These are phyloP conservation scores for Myxozyma melibiosi DNA, from an alignment of 805 yeast species.

Conservation along the genomic window DNA sequence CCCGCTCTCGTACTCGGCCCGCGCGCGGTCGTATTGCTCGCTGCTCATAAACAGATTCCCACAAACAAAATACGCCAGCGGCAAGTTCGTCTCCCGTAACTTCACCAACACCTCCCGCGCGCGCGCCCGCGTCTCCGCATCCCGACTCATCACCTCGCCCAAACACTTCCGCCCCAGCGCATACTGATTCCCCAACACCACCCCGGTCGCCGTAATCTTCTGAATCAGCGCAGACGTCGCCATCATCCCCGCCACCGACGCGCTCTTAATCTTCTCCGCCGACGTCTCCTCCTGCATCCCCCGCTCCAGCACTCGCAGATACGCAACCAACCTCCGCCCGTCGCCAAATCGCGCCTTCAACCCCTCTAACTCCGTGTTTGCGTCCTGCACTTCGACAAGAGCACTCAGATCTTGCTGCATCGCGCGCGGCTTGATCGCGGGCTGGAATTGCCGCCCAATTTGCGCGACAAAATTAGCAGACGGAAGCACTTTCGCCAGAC, in stretches of 20 bases:
- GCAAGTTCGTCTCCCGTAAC: constrained; percentile 20
- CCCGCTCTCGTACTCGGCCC: constrained; percentile 5
- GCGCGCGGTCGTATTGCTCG: constrained; percentile 2
- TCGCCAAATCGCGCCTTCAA: constrained; percentile 12
- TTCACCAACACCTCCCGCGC: constrained; percentile 10
- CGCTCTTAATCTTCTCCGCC: background rate
- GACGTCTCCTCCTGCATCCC: constrained; percentile 13
- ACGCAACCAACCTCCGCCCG: constrained; percentile 19
- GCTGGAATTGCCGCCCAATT: constrained; percentile 8
- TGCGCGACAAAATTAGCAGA: background rate
- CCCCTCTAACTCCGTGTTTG: no score
- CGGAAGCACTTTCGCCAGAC: background rate
- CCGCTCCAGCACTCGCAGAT: constrained; percentile 21
- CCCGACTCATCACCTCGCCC: background rate
- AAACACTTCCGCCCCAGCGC: constrained; percentile 2
- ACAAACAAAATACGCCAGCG: constrained; percentile 19
- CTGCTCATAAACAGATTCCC: constrained; percentile 9
- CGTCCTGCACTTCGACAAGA: background rate
- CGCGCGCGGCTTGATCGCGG: background rate
- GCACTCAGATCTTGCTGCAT: constrained; percentile 5
- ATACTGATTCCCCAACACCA: constrained; percentile 2
- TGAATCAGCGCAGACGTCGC: background rate
- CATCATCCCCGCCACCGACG: background rate
- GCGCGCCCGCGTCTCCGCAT: background rate
- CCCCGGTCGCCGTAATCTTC: background rate